Percentiles rank a stretch among this genome's conserved stretches.
These are phyloP conservation scores for Phycomyces nitens DNA, from an alignment of 192 early-diverging fungal genomes.

Conservation along the genomic window DNA sequence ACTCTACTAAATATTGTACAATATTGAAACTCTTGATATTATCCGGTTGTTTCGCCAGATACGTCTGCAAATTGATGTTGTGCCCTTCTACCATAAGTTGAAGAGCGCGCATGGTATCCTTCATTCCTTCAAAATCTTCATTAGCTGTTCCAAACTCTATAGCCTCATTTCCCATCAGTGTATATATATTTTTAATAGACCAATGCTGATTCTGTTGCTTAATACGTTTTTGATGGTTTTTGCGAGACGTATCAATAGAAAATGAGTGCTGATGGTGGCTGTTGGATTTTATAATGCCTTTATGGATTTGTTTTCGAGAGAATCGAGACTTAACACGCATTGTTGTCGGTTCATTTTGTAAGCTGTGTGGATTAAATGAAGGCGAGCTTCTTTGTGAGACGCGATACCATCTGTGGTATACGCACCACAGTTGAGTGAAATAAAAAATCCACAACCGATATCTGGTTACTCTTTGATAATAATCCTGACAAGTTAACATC, in stretches of 20 bases:
- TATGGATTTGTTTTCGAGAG: background rate
- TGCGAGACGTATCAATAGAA: background rate
- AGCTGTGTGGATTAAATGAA: background rate
- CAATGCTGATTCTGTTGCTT: background rate
- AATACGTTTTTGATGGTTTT: background rate
- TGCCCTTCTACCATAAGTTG: slow-evolving; percentile 30
- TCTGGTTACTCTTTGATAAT: too few relatives aligned
- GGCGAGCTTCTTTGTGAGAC: slow-evolving; percentile 17
- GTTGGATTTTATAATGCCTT: background rate
- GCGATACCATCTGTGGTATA: slow-evolving; percentile 6
- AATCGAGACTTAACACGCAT: background rate
- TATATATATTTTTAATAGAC: slow-evolving; percentile 4
- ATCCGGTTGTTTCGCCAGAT: slow-evolving; percentile 23
- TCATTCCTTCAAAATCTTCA: slow-evolving; percentile 18
- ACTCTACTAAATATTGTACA: slow-evolving; percentile 23
- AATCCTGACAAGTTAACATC: too few relatives aligned
- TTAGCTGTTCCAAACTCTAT: slow-evolving; percentile 6
- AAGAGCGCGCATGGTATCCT: slow-evolving; percentile 21
- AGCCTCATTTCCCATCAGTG: slow-evolving; percentile 10
- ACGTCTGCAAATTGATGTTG: slow-evolving; percentile 19
- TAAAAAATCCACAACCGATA: too few relatives aligned
- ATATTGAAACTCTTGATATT: slow-evolving; percentile 31
- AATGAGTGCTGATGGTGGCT: background rate
- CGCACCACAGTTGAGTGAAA: too few relatives aligned
- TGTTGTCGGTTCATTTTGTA: slow-evolving; percentile 23